A percentile compares a stretch with the other conserved stretches of the same genome.
Evolutionary conservation across 163 green algal genomes (phyloP).

Genomic region (Scenedesmus sp.): DNA sequence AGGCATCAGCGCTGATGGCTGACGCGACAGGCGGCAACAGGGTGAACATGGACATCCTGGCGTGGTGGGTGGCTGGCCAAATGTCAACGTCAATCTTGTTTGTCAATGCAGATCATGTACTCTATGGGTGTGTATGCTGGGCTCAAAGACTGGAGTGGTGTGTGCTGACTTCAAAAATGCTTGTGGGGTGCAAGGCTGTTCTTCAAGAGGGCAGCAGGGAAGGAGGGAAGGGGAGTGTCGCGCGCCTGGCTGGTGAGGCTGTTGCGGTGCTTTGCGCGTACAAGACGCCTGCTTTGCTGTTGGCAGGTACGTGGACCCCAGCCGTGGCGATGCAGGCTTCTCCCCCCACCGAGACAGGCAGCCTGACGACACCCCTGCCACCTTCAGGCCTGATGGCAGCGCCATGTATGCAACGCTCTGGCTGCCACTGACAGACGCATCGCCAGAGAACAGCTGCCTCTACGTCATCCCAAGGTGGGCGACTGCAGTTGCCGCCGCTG

Average conservation of each 20-base stretch:
- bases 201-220: no score
- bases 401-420: slow-evolving; percentile 60
- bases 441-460: slow-evolving; percentile 76
- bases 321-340: slow-evolving; percentile 65
- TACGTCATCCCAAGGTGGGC: slow-evolving; percentile 71
- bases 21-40: slow-evolving; percentile 68
- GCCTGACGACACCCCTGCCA: slow-evolving; percentile 69
- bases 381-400: slow-evolving; percentile 68
- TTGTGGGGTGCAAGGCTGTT: no score
- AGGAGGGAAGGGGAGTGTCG: no score
- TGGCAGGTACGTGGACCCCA: slow-evolving; percentile 67
- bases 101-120: no score
- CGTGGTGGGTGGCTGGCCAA: slow-evolving; percentile 58
- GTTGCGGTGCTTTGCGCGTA: no score
- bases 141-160: no score
- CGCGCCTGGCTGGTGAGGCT: no score
- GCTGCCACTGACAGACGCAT: slow-evolving; percentile 67
- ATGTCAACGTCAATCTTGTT: neutral
- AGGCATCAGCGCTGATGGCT: slow-evolving; percentile 50
- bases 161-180: neutral
- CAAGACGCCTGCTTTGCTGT: neutral
- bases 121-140: no score
- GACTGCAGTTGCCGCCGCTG: neutral
- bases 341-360: slow-evolving; percentile 79
- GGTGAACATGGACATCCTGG: slow-evolving; percentile 79